Evolutionary conservation across 225 moss, liverwort and hornwort species (phyloP).

Genomic region (Straminergon stramineum): DNA sequence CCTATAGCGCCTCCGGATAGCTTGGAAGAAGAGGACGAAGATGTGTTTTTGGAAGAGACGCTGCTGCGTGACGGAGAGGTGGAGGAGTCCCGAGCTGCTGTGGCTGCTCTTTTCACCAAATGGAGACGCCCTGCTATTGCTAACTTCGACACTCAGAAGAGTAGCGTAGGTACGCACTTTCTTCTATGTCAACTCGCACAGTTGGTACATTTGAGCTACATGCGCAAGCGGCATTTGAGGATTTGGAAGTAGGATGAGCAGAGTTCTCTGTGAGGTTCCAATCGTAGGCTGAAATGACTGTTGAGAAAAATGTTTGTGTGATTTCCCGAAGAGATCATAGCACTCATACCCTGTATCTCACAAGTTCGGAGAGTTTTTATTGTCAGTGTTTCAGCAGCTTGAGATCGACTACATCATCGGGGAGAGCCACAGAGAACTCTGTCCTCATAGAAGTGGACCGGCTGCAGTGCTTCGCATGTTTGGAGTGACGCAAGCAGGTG

Average conservation of each 20-base stretch:
- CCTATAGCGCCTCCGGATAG: conserved; percentile 43
- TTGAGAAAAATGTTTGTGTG: not conserved
- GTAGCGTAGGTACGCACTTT: conserved; percentile 30
- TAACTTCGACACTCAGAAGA: conserved; percentile 28
- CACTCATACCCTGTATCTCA: not conserved
- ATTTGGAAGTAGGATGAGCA: not conserved
- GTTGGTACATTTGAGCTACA: not conserved
- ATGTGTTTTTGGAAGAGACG: conserved; percentile 85
- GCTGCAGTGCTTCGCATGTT: conserved; percentile 89
- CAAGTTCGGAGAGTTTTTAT: not conserved
- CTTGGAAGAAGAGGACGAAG: conserved; percentile 86
- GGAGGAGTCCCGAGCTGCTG: conserved; percentile 47
- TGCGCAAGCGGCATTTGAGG: not conserved
- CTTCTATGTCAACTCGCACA: not conserved
- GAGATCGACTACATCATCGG: conserved; percentile 91
- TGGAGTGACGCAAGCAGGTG: conserved; percentile 89
- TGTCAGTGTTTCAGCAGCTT: conserved; percentile 88
- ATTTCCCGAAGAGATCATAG: not conserved
- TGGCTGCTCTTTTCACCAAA: conserved; percentile 54
- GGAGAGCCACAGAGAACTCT: conserved; percentile 54
- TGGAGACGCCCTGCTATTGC: conserved; percentile 63
- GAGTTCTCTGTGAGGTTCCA: not conserved
- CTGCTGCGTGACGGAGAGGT: conserved; percentile 71
- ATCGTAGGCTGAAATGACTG: not conserved
- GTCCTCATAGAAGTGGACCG: conserved; percentile 57